Conservation (phyloP, 2,329 filamentous ascomycete genomes). For the Exophiala lecanii-corni region DNA sequence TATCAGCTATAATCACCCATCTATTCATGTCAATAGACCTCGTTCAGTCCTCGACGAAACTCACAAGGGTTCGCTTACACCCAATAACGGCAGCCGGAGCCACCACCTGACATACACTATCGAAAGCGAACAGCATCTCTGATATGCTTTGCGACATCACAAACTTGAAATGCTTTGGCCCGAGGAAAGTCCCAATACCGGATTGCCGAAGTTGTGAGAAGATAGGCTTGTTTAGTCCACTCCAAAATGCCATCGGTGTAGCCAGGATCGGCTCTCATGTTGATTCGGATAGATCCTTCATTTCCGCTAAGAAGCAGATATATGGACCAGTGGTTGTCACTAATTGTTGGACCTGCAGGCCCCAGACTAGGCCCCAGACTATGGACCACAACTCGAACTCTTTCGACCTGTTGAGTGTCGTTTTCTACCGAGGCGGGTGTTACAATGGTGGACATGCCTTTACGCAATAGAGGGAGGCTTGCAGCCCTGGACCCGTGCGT, state of each 20-base stretch:
- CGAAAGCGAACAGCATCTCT: conserved; percentile 3
- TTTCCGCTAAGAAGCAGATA: conserved; percentile 6
- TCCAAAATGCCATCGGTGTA: conserved; percentile 3
- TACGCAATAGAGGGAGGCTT: too few relatives aligned
- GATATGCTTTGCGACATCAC: conserved; percentile 4
- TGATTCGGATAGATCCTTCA: conserved; percentile 4
- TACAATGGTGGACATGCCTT: too few relatives aligned
- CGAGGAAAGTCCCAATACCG: conserved; percentile 5
- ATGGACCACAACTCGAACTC: conserved; percentile 5
- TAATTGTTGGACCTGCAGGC: conserved; percentile 6
- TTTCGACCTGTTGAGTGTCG: conserved; percentile 2
- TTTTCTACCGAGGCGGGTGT: too few relatives aligned
- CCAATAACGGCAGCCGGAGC: conserved; percentile 17
- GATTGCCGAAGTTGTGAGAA: conserved; percentile 15
- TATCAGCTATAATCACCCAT: not conserved
- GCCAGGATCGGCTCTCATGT: conserved; percentile 7
- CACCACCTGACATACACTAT: conserved; percentile 17
- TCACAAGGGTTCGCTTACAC: not conserved
- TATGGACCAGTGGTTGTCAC: conserved; percentile 9
- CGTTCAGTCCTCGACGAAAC: not conserved
- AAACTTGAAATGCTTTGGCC: not conserved
- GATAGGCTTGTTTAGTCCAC: conserved; percentile 6
- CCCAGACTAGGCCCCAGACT: conserved; percentile 1
- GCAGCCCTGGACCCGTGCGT: too few relatives aligned
- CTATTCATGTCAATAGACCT: not conserved